phyloP scores from a whole-genome alignment of 164 flowering plant species.

The Kalanchoe fedtschenkoi region DNA sequence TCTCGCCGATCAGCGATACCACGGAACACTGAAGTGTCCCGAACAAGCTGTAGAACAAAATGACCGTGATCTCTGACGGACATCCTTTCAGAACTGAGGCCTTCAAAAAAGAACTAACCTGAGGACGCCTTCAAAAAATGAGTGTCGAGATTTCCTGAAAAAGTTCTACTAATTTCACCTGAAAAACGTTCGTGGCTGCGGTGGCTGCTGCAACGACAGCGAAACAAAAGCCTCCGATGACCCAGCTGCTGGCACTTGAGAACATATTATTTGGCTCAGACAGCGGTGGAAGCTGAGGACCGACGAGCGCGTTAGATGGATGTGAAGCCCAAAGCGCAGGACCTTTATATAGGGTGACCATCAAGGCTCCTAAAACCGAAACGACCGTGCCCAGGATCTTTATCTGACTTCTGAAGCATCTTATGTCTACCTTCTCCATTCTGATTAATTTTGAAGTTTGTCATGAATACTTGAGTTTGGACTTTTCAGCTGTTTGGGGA shows the following conservation, averaged over 20 bases:
- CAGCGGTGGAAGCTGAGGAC: no score
- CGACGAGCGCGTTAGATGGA: no score
- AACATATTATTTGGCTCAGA: no score
- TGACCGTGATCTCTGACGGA: constrained; percentile 26
- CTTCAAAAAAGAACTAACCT: constrained; percentile 15
- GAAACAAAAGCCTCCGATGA: constrained; percentile 34
- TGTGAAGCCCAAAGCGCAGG: constrained; percentile 19
- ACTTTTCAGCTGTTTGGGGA: no score
- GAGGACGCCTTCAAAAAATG: background rate
- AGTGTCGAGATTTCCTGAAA: constrained; percentile 9
- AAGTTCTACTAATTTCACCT: constrained; percentile 9
- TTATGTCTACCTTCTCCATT: constrained; percentile 34
- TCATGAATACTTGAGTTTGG: background rate
- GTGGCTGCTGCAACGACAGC: constrained; percentile 11
- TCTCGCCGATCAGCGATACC: constrained; percentile 22
- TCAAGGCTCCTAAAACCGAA: constrained; percentile 36
- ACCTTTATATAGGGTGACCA: constrained; percentile 40
- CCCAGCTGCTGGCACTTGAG: constrained; percentile 32
- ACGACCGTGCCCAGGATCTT: constrained; percentile 36
- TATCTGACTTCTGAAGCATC: constrained; percentile 22
- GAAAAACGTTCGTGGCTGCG: constrained; percentile 22
- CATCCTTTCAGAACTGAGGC: constrained; percentile 27
- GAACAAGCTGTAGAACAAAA: constrained; percentile 30
- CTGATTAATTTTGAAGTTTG: constrained; percentile 10
- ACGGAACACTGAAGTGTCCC: constrained; percentile 36